Conservation (phyloP, 345 rosid species). For the Eucalyptus erythrocorys region DNA sequence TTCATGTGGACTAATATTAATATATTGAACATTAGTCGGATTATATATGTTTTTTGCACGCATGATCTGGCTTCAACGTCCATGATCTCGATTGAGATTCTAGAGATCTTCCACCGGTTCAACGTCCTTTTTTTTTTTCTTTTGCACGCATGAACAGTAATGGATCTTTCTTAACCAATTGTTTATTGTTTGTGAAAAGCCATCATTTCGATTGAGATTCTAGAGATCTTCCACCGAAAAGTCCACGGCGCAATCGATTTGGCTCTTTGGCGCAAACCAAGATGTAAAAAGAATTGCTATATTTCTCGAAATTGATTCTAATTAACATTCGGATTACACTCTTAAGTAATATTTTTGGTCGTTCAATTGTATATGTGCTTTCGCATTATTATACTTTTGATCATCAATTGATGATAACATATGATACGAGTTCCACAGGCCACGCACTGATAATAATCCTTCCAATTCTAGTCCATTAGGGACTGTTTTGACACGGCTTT, state of each 20-base stretch:
- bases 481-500: neutral
- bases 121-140: neutral
- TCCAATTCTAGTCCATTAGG: neutral
- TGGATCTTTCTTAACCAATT: neutral
- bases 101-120: no score
- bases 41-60: neutral
- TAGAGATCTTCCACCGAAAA: neutral
- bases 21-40: neutral
- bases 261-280: neutral
- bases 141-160: neutral
- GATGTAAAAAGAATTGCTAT: neutral
- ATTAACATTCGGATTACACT: neutral
- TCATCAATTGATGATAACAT: neutral
- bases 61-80: neutral
- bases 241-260: neutral
- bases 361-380: neutral
- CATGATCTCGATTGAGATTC: neutral
- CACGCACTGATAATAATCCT: neutral
- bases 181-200: neutral
- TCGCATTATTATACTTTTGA: neutral
- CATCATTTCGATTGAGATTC: neutral
- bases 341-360: neutral
- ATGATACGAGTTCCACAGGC: neutral
- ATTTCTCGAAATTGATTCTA: neutral
- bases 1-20: neutral